Evolutionary conservation across 306 rosid species (phyloP), one percentile per base, ranked within the genome.

Genomic region (Delonix regia): DNA sequence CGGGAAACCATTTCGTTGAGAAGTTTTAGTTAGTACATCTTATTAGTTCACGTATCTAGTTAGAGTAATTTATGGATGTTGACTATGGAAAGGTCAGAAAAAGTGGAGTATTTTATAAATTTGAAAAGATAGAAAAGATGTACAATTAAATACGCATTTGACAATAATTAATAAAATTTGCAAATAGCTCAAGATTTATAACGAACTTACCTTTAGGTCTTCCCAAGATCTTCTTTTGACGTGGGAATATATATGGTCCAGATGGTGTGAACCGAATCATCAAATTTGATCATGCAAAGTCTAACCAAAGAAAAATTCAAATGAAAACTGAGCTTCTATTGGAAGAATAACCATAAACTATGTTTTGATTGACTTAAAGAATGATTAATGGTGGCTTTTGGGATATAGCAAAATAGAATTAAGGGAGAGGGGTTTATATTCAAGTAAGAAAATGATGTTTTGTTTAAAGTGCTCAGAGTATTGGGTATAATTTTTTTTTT

Each of bases 231-330:
- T 59, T 65, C 30, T 38, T 38, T 39, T 39, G 71, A 65, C 71
- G 21, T 39, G 14, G 7, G 51, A 39, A 65, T 51, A 65, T 51
- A 65, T 65, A 65, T 21, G 71, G 71, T 38, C 5, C 71, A 65
- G 51, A 65, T 4, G 38, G 27, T 30, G 62, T 39, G 71, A 62
- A 61, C 71, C 6, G 30, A 21, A 42, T 44, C 69, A 42, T 42
- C 24, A 10, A 33, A 22, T 38, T 48, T 22, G 16, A 11, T 14
- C 22, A 16, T 7, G 51, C 57, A 16, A 22, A 75, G 53, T 25
- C 45, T 2, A 39, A n/a, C 36, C 24, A 18, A 28, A 39, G 19
- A 15, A 44, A 72, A 44, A 72, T 44, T 74, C 78, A 63, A 36
- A 62, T 25, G 8, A 28, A 8, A 75, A 19, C 30, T 27, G 8